Evolutionary conservation across 768 basidiomycete species (phyloP).

Genomic region (Pleurotus salmoneostramineus): DNA sequence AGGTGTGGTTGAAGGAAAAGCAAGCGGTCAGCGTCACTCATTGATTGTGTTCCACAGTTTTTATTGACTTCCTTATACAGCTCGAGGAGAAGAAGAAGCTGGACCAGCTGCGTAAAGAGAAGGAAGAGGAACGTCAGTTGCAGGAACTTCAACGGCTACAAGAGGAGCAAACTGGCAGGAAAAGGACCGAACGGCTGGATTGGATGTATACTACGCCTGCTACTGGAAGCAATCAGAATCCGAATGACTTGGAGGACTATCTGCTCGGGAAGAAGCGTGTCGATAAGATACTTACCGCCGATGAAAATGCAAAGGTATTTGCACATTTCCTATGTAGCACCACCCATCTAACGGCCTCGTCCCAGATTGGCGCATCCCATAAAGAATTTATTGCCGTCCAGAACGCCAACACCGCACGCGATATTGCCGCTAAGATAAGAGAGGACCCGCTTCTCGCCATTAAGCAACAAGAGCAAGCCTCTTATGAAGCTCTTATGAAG

Average conservation of each 20-base stretch:
- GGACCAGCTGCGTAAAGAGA: constrained; percentile 94
- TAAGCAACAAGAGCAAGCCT: constrained; percentile 95
- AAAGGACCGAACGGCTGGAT: constrained; percentile 89
- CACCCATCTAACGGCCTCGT: constrained; percentile 3
- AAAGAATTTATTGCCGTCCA: constrained; percentile 94
- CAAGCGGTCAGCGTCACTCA: constrained; percentile 64
- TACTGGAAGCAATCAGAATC: constrained; percentile 78
- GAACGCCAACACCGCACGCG: constrained; percentile 87
- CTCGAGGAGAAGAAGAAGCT: constrained; percentile 99
- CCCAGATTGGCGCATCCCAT: constrained; percentile 77
- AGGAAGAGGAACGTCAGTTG: constrained; percentile 94
- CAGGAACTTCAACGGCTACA: constrained; percentile 95
- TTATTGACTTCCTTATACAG: constrained; percentile 34
- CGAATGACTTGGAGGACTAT: constrained; percentile 95
- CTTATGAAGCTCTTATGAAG: constrained; percentile 80
- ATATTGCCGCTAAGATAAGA: constrained; percentile 89
- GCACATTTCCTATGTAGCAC: constrained; percentile 1
- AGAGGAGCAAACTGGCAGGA: constrained; percentile 93
- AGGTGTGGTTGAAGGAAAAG: constrained; percentile 99
- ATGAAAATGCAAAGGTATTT: constrained; percentile 84
- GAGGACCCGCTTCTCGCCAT: constrained; percentile 97
- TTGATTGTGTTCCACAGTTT: neutral
- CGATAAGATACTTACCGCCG: constrained; percentile 89
- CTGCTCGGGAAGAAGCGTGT: constrained; percentile 96
- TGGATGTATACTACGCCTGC: constrained; percentile 99